These are phyloP conservation scores for Hypomyces perniciosus DNA, from an alignment of 2,329 filamentous ascomycete genomes.

Conservation along the genomic window DNA sequence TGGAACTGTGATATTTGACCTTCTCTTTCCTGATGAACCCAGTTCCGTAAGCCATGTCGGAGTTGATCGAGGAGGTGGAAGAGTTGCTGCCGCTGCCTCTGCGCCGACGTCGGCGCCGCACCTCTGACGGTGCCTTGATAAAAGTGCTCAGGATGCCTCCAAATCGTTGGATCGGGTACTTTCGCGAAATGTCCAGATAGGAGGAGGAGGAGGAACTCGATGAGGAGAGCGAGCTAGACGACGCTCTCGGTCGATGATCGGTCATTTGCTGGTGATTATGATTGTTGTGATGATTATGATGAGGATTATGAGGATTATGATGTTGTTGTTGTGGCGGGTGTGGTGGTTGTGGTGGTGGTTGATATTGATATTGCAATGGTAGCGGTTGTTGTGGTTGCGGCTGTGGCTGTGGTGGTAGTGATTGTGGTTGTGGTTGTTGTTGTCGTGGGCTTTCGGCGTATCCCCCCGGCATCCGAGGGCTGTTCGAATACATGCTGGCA, in stretches of 20 bases:
- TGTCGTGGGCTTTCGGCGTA: conserved; percentile 9
- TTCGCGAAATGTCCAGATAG: conserved; percentile 60
- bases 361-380: conserved; percentile 12
- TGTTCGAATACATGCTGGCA: conserved; percentile 15
- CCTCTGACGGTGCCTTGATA: conserved; percentile 56
- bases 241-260: conserved; percentile 20
- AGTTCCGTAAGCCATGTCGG: conserved; percentile 61
- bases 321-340: conserved; percentile 16
- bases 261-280: conserved; percentile 12
- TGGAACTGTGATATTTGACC: conserved; percentile 23
- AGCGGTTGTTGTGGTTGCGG: conserved; percentile 1
- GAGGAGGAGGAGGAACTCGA: conserved; percentile 47
- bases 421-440: conserved; percentile 12
- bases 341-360: not conserved
- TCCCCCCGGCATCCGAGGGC: conserved; percentile 8
- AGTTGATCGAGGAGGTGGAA: conserved; percentile 62
- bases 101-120: conserved; percentile 34
- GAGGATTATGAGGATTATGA: not conserved
- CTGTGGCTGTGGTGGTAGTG: not conserved
- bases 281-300: not conserved
- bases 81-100: conserved; percentile 46
- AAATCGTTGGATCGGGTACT: conserved; percentile 39
- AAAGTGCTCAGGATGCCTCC: conserved; percentile 57
- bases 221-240: conserved; percentile 38
- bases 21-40: conserved; percentile 46